These are phyloP conservation scores for Ambrosia artemisiifolia DNA, from an alignment of 129 eudicot species.

Conservation along the genomic window DNA sequence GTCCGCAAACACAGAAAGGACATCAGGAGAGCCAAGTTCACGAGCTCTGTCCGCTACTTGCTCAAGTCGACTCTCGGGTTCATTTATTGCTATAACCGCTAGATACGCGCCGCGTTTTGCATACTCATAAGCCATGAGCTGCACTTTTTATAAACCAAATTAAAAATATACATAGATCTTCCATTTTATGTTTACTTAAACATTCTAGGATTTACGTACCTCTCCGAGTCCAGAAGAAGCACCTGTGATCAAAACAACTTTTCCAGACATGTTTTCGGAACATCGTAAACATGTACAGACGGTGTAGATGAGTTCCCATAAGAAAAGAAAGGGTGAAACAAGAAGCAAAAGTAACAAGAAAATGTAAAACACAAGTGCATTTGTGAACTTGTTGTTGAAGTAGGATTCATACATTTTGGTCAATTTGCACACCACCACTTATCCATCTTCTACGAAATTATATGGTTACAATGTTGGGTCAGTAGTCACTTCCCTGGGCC, in stretches of 20 bases:
- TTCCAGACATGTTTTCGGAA: conserved; percentile 30
- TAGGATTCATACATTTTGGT: conserved; percentile 24
- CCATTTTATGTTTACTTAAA: neutral
- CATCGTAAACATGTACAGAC: conserved; percentile 21
- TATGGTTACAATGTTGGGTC: neutral
- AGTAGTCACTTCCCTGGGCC: neutral
- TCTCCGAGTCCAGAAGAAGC: conserved; percentile 58
- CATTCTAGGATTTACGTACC: conserved; percentile 19
- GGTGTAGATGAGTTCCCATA: conserved; percentile 31
- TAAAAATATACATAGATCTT: neutral
- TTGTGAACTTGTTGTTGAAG: conserved; percentile 25
- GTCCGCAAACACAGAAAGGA: conserved; percentile 36
- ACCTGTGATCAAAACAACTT: conserved; percentile 51
- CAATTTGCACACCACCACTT: neutral
- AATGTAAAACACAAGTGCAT: conserved; percentile 23
- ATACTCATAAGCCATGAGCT: conserved; percentile 49
- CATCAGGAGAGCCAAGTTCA: conserved; percentile 47
- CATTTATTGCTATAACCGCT: conserved; percentile 35
- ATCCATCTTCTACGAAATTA: neutral
- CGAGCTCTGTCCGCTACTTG: conserved; percentile 41
- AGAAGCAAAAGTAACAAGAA: conserved; percentile 22
- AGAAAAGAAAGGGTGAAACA: conserved; percentile 17
- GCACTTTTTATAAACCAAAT: neutral
- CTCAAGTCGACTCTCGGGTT: conserved; percentile 29
- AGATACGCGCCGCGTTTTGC: conserved; percentile 42